Conservation (phyloP, 441 rosid species). For the Flueggea neowawraea region DNA sequence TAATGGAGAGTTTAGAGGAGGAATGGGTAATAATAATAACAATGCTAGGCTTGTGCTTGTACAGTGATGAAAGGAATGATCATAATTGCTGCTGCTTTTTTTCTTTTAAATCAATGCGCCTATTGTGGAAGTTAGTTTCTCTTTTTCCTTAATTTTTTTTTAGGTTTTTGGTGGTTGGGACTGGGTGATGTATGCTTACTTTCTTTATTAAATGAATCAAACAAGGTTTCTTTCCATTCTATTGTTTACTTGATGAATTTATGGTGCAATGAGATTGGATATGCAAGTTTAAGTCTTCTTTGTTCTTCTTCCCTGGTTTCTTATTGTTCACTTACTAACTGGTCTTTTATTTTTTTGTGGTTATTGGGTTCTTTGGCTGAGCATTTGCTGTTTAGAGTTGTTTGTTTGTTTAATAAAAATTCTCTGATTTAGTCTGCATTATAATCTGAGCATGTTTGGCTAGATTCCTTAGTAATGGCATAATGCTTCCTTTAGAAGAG, state of each 20-base stretch:
- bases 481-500: too few relatives aligned
- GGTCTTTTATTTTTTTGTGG: not conserved
- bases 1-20: constrained; percentile 51
- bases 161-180: constrained; percentile 14
- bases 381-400: too few relatives aligned
- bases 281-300: not conserved
- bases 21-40: constrained; percentile 51
- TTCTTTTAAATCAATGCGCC: constrained; percentile 15
- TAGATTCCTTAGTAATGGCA: not conserved
- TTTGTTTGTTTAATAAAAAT: too few relatives aligned
- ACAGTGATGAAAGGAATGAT: constrained; percentile 37
- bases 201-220: constrained; percentile 22
- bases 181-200: constrained; percentile 15
- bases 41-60: constrained; percentile 72
- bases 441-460: not conserved
- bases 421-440: too few relatives aligned
- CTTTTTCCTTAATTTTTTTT: not conserved
- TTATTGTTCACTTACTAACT: not conserved
- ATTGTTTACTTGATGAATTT: constrained; percentile 3
- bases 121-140: constrained; percentile 20
- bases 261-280: constrained; percentile 6
- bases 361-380: too few relatives aligned
- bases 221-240: constrained; percentile 7
- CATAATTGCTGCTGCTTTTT: constrained; percentile 10
- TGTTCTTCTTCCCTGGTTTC: not conserved